A percentile compares a stretch with the other conserved stretches of the same genome.
Conservation (phyloP, 2,329 filamentous ascomycete species). For the Hypoxylon sp. region DNA sequence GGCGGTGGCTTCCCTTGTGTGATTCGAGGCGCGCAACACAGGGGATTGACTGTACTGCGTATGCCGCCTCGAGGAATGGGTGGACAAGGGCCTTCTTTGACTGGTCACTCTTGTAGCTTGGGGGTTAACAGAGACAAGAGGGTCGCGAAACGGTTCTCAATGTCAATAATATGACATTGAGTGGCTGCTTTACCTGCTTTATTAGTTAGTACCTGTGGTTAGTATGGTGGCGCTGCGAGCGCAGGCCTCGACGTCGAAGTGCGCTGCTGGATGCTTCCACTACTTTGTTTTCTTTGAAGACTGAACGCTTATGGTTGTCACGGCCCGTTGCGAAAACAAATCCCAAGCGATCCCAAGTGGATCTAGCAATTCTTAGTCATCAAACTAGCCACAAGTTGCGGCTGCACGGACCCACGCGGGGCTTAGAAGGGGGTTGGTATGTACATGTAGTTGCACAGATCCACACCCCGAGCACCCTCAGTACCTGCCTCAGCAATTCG, state of each 20-base stretch:
- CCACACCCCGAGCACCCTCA: not conserved
- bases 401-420: not conserved
- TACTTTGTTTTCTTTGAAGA: constrained; percentile 42
- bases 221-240: constrained; percentile 34
- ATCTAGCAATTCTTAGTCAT: constrained; percentile 29
- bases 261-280: constrained; percentile 25
- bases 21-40: constrained; percentile 10
- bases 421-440: not conserved
- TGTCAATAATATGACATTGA: constrained; percentile 15
- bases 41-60: not conserved
- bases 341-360: not conserved
- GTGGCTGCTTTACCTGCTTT: constrained; percentile 25
- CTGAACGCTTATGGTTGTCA: constrained; percentile 29
- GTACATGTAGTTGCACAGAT: not conserved
- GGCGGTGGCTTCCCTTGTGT: not conserved
- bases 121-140: not conserved
- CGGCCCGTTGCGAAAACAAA: constrained; percentile 35
- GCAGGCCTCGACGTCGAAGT: constrained; percentile 39
- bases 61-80: constrained; percentile 15
- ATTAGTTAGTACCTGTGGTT: constrained; percentile 41
- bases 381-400: constrained; percentile 7
- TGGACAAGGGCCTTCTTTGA: constrained; percentile 23
- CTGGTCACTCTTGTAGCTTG: constrained; percentile 13
- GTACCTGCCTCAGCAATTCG: constrained; percentile 28
- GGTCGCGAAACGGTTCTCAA: constrained; percentile 12